These are phyloP conservation scores for Acer yangbiense DNA, from an alignment of 345 rosid genomes.

Conservation along the genomic window DNA sequence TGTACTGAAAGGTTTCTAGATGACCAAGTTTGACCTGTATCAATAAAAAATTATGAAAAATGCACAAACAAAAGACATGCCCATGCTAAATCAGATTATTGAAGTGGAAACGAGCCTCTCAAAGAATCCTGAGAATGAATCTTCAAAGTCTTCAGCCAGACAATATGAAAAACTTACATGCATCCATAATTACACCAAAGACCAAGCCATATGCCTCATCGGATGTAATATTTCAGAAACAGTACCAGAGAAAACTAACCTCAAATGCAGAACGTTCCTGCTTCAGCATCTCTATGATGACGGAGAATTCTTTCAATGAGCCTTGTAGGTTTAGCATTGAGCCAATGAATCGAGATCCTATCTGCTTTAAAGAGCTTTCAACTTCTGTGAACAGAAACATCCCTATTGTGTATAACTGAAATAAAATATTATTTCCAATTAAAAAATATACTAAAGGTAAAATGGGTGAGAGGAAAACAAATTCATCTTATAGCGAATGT, in stretches of 20 bases:
- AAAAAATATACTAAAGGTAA: background rate
- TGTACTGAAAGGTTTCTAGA: background rate
- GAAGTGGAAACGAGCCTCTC: background rate
- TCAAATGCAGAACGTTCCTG: slow-evolving; percentile 57
- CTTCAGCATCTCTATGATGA: slow-evolving; percentile 66
- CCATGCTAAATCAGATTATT: background rate
- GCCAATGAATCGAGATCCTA: slow-evolving; percentile 45
- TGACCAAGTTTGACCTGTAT: background rate
- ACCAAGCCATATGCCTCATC: background rate
- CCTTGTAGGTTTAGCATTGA: slow-evolving; percentile 48
- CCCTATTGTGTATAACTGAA: slow-evolving; percentile 67
- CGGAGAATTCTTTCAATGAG: slow-evolving; percentile 48
- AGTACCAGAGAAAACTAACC: slow-evolving; percentile 48
- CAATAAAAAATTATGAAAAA: background rate
- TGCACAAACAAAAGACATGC: background rate
- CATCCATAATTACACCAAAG: background rate
- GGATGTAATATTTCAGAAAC: background rate
- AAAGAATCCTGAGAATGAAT: background rate
- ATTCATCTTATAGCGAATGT: slow-evolving; percentile 3
- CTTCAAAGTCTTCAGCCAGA: slow-evolving; percentile 1
- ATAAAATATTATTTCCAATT: slow-evolving; percentile 15
- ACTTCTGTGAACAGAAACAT: slow-evolving; percentile 59
- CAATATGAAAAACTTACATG: background rate
- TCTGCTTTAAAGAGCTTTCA: slow-evolving; percentile 49
- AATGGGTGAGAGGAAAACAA: background rate